A percentile compares a stretch with the other conserved stretches of the same genome.
These are phyloP conservation scores for Aspergillus neotritici DNA, from an alignment of 2,329 filamentous ascomycete genomes.

Conservation along the genomic window DNA sequence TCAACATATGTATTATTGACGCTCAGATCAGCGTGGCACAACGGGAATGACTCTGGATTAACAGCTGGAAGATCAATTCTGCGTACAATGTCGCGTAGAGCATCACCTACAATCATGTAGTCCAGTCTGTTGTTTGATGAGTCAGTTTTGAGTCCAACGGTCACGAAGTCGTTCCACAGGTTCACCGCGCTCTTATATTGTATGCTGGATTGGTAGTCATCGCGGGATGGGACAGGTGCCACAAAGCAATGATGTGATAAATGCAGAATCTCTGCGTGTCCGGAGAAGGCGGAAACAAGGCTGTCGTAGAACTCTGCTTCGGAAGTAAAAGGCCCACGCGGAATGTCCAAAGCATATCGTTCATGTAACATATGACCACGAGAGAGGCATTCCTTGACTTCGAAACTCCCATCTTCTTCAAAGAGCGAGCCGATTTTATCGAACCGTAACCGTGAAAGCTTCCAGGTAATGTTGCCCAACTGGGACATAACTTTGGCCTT, in stretches of 20 bases:
- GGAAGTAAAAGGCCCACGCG: constrained; percentile 18
- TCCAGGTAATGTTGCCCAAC: constrained; percentile 19
- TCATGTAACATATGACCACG: constrained; percentile 16
- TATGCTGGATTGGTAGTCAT: constrained; percentile 7
- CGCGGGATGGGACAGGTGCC: constrained; percentile 9
- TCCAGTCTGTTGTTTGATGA: constrained; percentile 20
- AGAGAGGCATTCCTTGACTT: constrained; percentile 17
- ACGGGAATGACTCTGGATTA: constrained; percentile 8
- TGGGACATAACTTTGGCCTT: constrained; percentile 24
- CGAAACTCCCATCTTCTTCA: constrained; percentile 17
- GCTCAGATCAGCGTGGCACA: constrained; percentile 34
- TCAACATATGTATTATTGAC: constrained; percentile 37
- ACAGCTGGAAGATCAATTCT: constrained; percentile 1
- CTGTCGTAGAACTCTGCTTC: constrained; percentile 17
- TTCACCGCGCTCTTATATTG: constrained; percentile 15
- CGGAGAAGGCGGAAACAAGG: constrained; percentile 13
- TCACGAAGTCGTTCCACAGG: constrained; percentile 22
- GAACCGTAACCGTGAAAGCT: constrained; percentile 24
- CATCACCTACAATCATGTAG: constrained; percentile 18
- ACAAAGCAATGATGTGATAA: constrained; percentile 16
- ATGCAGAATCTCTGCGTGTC: constrained; percentile 14
- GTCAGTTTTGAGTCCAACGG: constrained; percentile 19
- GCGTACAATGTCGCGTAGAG: constrained; percentile 14
- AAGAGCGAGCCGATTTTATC: constrained; percentile 26
- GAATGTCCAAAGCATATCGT: constrained; percentile 13